Base-by-base conservation (phyloP, 257 asterid species). In the Forsythia viridissima region DNA sequence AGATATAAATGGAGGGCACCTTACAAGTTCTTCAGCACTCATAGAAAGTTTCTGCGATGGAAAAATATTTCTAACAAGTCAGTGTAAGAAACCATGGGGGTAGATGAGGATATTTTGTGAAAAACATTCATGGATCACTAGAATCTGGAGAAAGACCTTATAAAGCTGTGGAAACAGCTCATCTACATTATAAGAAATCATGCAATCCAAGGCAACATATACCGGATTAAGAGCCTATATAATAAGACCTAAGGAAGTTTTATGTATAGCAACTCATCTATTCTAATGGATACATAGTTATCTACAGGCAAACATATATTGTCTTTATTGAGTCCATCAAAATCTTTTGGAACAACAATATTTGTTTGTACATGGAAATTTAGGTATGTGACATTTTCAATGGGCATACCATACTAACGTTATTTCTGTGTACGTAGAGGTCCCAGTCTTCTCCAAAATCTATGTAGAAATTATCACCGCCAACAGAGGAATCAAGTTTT, bases 391-490 rank as follows among this genome's bases (percentile, higher is more conserved):
- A 30, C 34, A 30, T 30, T 30, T 30, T 1, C 34, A 30, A 71
- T 69, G 37, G 70, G 55, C 83, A 42, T 84, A 92, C 96, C 93
- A 85, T 88, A 76, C 85, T 80, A 3, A 82, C 80, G 85, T 93
- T 93, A 78, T 82, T 82, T 42, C 86, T 88, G 12, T 89, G 93
- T 79, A 88, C 43, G 86, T 91, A 94, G 66, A 94, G 89, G 71
- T 92, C 85, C 97, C 97, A 88, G 80, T 94, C 94, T 71, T 92
- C 97, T 75, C 97, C 98, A 86, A 89, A 82, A 83, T 94, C 98
- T 73, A 94, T 83, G 71, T 86, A 92, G 80, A 92, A 90, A 79
- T 88, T 79, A 59, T 86, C 89, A 5, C 78, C 90, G 69, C 86
- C 89, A 12, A 81, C 42, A 70, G 94, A 79, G 65, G 85, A 81